Evolutionary conservation across 1,284 basidiomycete genomes (phyloP).

Genomic region (Pseudozyma pruni): DNA sequence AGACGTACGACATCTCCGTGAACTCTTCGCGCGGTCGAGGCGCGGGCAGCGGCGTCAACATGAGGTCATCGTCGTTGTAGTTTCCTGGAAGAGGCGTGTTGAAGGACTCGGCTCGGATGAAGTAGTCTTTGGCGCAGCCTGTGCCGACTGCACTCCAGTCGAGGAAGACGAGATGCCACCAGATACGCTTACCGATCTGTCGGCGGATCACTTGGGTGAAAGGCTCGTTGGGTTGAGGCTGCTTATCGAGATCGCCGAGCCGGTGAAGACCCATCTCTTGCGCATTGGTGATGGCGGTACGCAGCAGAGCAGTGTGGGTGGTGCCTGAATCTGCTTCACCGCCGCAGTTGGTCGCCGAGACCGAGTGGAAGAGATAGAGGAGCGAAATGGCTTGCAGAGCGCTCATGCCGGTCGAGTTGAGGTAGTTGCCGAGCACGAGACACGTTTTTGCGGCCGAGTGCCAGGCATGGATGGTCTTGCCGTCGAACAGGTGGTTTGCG

Average conservation of each 20-base stretch:
- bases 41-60: conserved; percentile 42
- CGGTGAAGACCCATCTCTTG: conserved; percentile 63
- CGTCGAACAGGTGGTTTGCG: conserved; percentile 56
- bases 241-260: conserved; percentile 58
- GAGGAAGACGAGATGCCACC: conserved; percentile 61
- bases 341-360: conserved; percentile 27
- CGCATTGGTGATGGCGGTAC: conserved; percentile 62
- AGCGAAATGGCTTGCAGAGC: conserved; percentile 61
- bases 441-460: conserved; percentile 58
- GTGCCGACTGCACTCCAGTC: conserved; percentile 55
- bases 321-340: conserved; percentile 31
- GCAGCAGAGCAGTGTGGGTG: conserved; percentile 42
- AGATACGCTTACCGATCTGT: conserved; percentile 64
- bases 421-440: conserved; percentile 58
- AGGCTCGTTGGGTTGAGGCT: conserved; percentile 46
- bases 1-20: conserved; percentile 62
- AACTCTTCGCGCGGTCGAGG: conserved; percentile 49
- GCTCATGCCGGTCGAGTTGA: conserved; percentile 51
- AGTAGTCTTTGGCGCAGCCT: conserved; percentile 43
- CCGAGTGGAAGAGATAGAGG: conserved; percentile 40
- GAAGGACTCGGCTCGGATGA: conserved; percentile 58
- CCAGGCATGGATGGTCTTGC: conserved; percentile 58
- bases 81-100: conserved; percentile 65
- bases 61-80: conserved; percentile 63
- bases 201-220: conserved; percentile 50